These are phyloP conservation scores for Phytopythium helicoides DNA, from an alignment of 352 stramenopile genomes.

Conservation along the genomic window DNA sequence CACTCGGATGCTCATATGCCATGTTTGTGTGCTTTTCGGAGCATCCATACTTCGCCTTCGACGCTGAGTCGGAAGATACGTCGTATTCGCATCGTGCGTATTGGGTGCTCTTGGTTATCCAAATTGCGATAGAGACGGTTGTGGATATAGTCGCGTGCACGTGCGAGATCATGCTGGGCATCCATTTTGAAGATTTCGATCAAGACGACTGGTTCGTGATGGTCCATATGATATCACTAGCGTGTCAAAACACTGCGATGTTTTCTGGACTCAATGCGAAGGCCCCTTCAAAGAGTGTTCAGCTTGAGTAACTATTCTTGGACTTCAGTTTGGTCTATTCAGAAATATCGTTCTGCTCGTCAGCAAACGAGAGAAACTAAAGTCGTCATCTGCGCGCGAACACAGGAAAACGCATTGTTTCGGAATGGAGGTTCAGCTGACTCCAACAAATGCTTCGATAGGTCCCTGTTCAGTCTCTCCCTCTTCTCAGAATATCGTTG, in stretches of 20 bases:
- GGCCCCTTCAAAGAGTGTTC: too few relatives aligned
- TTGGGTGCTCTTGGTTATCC: constrained; percentile 8
- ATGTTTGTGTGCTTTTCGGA: constrained; percentile 28
- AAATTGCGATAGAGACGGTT: constrained; percentile 11
- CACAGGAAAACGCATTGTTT: too few relatives aligned
- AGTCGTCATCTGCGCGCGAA: too few relatives aligned
- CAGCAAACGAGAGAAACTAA: too few relatives aligned
- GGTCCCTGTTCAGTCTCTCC: too few relatives aligned
- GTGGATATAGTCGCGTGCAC: constrained; percentile 18
- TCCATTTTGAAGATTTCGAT: constrained; percentile 12
- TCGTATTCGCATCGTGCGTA: constrained; percentile 4
- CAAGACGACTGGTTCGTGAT: constrained; percentile 12
- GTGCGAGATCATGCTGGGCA: constrained; percentile 12
- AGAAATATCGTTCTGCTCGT: too few relatives aligned
- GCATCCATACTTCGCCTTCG: constrained; percentile 20
- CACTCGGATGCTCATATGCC: constrained; percentile 32
- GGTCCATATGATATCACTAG: constrained; percentile 6
- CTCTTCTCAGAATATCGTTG: too few relatives aligned
- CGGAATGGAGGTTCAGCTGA: too few relatives aligned
- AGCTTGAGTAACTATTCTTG: too few relatives aligned
- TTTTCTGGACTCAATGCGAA: constrained; percentile 13
- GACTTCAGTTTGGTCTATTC: too few relatives aligned
- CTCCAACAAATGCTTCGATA: too few relatives aligned
- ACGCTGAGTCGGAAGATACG: constrained; percentile 3
- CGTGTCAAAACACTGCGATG: constrained; percentile 14